Conservation (phyloP, 1,284 basidiomycete species). For the Ustilago cynodontis region DNA sequence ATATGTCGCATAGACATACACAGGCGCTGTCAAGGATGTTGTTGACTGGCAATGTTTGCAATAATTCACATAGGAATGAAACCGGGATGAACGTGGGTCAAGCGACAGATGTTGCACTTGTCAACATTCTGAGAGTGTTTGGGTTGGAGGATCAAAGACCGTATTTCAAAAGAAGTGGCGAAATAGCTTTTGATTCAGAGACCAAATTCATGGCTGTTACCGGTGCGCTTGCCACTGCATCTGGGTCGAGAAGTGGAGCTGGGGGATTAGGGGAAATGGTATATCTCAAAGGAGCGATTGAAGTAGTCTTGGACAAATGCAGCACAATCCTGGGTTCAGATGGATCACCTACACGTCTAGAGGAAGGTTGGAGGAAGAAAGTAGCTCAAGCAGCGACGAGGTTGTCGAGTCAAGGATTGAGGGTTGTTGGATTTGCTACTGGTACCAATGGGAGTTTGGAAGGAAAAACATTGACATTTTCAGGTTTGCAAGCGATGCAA, state of each 20-base stretch:
- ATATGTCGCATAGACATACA: conserved; percentile 60
- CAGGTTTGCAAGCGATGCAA: conserved; percentile 92
- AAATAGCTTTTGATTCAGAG: conserved; percentile 92
- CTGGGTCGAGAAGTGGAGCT: background rate
- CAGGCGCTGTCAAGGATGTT: conserved; percentile 79
- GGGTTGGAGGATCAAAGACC: conserved; percentile 79
- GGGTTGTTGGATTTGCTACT: conserved; percentile 90
- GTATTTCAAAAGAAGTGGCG: conserved; percentile 80
- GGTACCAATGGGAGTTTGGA: conserved; percentile 71
- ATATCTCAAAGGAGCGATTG: conserved; percentile 93
- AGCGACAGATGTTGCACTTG: conserved; percentile 90
- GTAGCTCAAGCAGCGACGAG: conserved; percentile 80
- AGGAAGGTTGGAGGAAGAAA: conserved; percentile 76
- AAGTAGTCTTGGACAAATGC: conserved; percentile 85
- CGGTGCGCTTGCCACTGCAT: conserved; percentile 72
- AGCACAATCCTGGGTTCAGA: conserved; percentile 88
- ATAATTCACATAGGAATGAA: conserved; percentile 77
- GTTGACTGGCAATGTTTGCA: conserved; percentile 74
- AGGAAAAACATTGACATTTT: conserved; percentile 80
- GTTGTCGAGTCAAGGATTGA: conserved; percentile 81
- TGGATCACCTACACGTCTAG: conserved; percentile 82
- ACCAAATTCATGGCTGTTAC: conserved; percentile 91
- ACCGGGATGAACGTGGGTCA: conserved; percentile 85
- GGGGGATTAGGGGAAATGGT: conserved; percentile 77
- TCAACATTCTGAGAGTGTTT: conserved; percentile 83